Percentiles rank a stretch among this genome's conserved stretches.
phyloP scores from a whole-genome alignment of 192 early-diverging fungal species.

The Funneliformis geosporum region DNA sequence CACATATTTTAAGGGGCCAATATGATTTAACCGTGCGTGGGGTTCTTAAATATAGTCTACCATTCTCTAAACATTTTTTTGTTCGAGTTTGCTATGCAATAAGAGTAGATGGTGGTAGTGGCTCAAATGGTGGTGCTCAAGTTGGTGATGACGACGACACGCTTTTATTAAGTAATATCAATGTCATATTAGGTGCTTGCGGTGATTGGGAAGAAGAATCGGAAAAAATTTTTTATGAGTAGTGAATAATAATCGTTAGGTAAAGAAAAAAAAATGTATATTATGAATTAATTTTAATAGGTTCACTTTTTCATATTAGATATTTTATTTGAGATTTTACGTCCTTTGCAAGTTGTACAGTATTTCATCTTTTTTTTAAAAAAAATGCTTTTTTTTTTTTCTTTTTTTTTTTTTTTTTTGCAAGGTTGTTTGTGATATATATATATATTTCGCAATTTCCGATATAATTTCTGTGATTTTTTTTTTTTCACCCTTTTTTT shows the following conservation, averaged over 20 bases:
- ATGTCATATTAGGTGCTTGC: not conserved
- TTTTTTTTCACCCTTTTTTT: too few species aligned
- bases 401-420: slow-evolving; percentile 1
- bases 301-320: not conserved
- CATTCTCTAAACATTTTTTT: not conserved
- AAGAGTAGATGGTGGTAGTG: not conserved
- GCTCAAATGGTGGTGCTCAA: not conserved
- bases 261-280: not conserved
- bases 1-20: not conserved
- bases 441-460: too few species aligned
- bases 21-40: slow-evolving; percentile 22
- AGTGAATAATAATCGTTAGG: not conserved
- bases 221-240: not conserved
- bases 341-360: slow-evolving; percentile 19
- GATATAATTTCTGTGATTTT: not conserved
- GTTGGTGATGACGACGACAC: not conserved
- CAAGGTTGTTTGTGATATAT: not conserved
- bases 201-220: slow-evolving; percentile 15
- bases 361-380: not conserved
- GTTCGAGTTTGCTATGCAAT: slow-evolving; percentile 8
- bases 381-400: not conserved
- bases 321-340: not conserved
- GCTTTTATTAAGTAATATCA: not conserved
- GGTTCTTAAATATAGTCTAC: slow-evolving; percentile 16
- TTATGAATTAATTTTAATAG: not conserved